Evolutionary conservation across 2,329 filamentous ascomycete genomes (phyloP).

Genomic region (Colletotrichum somersetense): DNA sequence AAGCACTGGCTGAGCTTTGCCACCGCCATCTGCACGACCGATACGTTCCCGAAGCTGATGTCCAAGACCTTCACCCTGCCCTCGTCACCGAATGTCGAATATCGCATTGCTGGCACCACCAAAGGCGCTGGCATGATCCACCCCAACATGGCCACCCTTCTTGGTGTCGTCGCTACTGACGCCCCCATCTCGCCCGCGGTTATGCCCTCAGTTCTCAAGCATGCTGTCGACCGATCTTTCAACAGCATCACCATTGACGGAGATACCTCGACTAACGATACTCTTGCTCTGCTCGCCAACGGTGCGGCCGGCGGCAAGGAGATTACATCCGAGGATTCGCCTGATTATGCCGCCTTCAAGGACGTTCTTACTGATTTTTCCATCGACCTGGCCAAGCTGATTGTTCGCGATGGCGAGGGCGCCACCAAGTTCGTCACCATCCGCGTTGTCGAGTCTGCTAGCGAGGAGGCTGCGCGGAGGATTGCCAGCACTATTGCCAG

Average conservation of each 20-base stretch:
- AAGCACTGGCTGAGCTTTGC: constrained; percentile 89
- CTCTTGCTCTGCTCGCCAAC: constrained; percentile 93
- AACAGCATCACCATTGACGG: constrained; percentile 98
- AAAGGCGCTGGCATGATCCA: constrained; percentile 99
- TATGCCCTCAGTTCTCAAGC: constrained; percentile 77
- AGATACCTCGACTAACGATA: constrained; percentile 98
- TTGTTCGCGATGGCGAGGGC: constrained; percentile 96
- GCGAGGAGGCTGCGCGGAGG: constrained; percentile 78
- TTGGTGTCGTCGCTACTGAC: constrained; percentile 93
- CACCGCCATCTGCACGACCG: constrained; percentile 95
- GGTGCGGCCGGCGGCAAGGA: constrained; percentile 84
- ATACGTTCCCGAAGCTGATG: constrained; percentile 96
- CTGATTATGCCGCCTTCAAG: constrained; percentile 79
- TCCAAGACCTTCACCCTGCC: constrained; percentile 88
- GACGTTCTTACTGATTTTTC: constrained; percentile 81
- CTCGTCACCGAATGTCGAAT: constrained; percentile 79
- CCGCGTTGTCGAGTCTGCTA: constrained; percentile 79
- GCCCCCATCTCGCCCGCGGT: constrained; percentile 79
- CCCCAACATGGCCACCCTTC: constrained; percentile 97
- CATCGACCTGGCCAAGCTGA: constrained; percentile 87
- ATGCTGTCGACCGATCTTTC: constrained; percentile 86
- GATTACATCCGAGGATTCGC: constrained; percentile 65
- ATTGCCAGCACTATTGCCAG: constrained; percentile 90
- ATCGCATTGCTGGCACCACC: constrained; percentile 92
- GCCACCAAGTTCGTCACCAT: constrained; percentile 99